Conservation (phyloP, 208 protist genomes). For the Leishmania aethiopica region DNA sequence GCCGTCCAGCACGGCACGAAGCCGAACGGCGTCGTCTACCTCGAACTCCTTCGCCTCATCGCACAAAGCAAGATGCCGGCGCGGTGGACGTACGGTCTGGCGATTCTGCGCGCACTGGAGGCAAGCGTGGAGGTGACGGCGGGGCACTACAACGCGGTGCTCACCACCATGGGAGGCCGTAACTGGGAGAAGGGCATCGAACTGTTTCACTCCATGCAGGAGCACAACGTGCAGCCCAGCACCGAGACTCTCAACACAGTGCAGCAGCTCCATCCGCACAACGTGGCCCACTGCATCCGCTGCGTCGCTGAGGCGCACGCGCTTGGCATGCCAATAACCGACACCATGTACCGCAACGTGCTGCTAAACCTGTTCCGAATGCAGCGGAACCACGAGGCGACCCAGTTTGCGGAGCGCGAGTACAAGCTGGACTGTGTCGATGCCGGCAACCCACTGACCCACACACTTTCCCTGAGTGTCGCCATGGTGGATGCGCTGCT, state of each 20-base stretch:
- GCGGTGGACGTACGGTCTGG: slow-evolving; percentile 61
- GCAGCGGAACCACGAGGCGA: slow-evolving; percentile 77
- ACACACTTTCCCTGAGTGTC: slow-evolving; percentile 61
- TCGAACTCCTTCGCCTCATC: slow-evolving; percentile 78
- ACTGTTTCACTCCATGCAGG: slow-evolving; percentile 81
- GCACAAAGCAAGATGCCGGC: slow-evolving; percentile 41
- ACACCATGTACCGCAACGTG: slow-evolving; percentile 79
- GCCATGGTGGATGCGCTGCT: slow-evolving; percentile 81
- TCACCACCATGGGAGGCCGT: slow-evolving; percentile 62
- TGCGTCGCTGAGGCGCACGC: slow-evolving; percentile 78
- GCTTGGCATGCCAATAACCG: slow-evolving; percentile 77
- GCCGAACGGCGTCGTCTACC: slow-evolving; percentile 80
- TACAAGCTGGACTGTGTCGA: slow-evolving; percentile 48
- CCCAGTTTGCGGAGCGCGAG: slow-evolving; percentile 72
- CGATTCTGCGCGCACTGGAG: slow-evolving; percentile 56
- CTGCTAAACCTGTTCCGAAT: slow-evolving; percentile 66
- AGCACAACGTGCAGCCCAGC: slow-evolving; percentile 73
- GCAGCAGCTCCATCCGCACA: slow-evolving; percentile 52
- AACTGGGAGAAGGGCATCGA: slow-evolving; percentile 60
- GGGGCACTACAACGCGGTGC: slow-evolving; percentile 84
- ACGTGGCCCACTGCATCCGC: slow-evolving; percentile 64
- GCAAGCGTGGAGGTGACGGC: slow-evolving; percentile 73
- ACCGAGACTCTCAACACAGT: slow-evolving; percentile 78
- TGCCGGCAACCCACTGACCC: slow-evolving; percentile 52
- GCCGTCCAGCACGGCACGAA: slow-evolving; percentile 52